Base-by-base conservation (phyloP, 495 filamentous ascomycete genomes). In the Lepidopterella palustris region DNA sequence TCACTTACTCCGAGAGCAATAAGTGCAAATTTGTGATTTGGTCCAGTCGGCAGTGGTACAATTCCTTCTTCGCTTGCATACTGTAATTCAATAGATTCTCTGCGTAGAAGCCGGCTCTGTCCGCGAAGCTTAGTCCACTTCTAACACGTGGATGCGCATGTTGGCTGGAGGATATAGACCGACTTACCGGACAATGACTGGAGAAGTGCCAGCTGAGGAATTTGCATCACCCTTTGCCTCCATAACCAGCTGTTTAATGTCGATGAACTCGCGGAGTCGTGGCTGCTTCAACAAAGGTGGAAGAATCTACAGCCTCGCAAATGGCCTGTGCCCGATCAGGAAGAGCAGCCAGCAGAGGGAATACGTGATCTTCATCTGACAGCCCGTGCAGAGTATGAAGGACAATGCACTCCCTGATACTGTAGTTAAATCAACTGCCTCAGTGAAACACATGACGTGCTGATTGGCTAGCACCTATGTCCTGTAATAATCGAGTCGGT, bases 61-160 rank as follows among this genome's bases (percentile, higher is more conserved):
- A 72, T 56, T 0, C 77, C 24, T 70, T 63, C 51, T 78, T 70
- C 6, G 76, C 75, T 61, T 82, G 78, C 18, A 69, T 68, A 9
- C 76, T 68, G 59, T 82, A 82, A 0, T 75, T 59, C 0, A 82
- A 71, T n/a, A 82, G 70, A 47, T 82, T 82, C 69, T 82, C 80
- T 3, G 79, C 78, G 42, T 82, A 82, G 53, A 84, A 82, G 3
- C 80, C 79, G 48, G 78, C 77, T 5, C 74, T 74, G 26, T 18
- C 5, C 23, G 32, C 18, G 25, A 15, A 15, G 6, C 31, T 35
- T 15, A 35, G 31, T n/a, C 31, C 6, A 35, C 31, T 6, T 6
- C 15, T 35, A 35, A 35, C n/a, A n/a, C n/a, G n/a, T n/a, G n/a
- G n/a, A n/a, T n/a, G n/a, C n/a, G n/a, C n/a, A n/a, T n/a, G n/a